Evolutionary conservation across 768 basidiomycete species (phyloP).

Genomic region (Boletus rubroflammeus): DNA sequence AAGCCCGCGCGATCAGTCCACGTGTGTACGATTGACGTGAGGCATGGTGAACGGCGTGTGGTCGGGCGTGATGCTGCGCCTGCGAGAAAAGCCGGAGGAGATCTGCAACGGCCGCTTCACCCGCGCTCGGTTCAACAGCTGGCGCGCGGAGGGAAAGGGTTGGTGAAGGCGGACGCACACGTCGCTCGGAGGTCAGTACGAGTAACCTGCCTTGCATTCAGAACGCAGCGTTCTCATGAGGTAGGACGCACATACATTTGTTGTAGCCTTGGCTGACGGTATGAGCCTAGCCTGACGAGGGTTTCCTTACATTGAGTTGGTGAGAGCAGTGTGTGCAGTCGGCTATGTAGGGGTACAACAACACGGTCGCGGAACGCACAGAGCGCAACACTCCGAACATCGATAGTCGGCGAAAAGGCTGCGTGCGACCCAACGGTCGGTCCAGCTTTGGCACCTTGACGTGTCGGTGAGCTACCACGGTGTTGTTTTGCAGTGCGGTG

Average conservation of each 20-base stretch:
- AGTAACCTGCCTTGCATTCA: conserved; percentile 50
- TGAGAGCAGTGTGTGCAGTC: conserved; percentile 55
- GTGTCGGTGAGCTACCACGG: conserved; percentile 46
- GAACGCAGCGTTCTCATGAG: not conserved
- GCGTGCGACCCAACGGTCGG: conserved; percentile 21
- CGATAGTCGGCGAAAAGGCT: conserved; percentile 54
- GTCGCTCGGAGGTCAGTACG: conserved; percentile 70
- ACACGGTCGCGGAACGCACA: conserved; percentile 78
- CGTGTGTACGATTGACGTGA: conserved; percentile 24
- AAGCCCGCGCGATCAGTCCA: conserved; percentile 26
- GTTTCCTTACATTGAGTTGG: conserved; percentile 53
- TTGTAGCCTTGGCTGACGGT: conserved; percentile 68
- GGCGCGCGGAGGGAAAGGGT: conserved; percentile 53
- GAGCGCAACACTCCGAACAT: conserved; percentile 78
- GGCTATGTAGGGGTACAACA: conserved; percentile 59
- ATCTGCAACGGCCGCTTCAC: conserved; percentile 66
- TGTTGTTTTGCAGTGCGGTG: conserved; percentile 60
- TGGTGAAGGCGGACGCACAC: conserved; percentile 49
- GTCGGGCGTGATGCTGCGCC: conserved; percentile 40
- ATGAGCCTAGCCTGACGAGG: conserved; percentile 49
- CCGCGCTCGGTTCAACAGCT: conserved; percentile 53
- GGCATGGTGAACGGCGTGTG: conserved; percentile 27
- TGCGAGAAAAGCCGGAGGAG: conserved; percentile 62
- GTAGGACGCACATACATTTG: conserved; percentile 60
- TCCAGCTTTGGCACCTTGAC: conserved; percentile 46